phyloP scores from a whole-genome alignment of 371 early-diverging fungal species.

The Mortierella sp. region DNA sequence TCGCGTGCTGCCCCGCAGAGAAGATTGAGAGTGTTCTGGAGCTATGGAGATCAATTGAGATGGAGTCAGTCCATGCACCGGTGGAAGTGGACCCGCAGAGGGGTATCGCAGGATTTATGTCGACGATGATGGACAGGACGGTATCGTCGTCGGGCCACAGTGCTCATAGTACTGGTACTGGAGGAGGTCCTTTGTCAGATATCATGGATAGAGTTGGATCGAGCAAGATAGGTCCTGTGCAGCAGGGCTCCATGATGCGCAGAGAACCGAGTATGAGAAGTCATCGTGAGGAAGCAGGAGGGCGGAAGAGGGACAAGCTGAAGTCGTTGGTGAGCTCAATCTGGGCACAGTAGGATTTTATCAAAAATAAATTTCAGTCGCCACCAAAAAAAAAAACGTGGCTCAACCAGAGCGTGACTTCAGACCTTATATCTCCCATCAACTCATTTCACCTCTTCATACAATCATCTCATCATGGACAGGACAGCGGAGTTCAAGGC shows the following conservation, averaged over 20 bases:
- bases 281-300: constrained; percentile 27
- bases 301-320: constrained; percentile 45
- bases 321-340: constrained; percentile 50
- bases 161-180: background rate
- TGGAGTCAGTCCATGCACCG: constrained; percentile 47
- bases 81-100: constrained; percentile 41
- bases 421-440: background rate
- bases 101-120: constrained; percentile 47
- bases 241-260: constrained; percentile 7
- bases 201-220: constrained; percentile 27
- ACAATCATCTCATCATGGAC: constrained; percentile 20
- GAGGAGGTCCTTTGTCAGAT: constrained; percentile 31
- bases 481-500: constrained; percentile 56
- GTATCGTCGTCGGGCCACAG: too few species aligned
- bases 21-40: constrained; percentile 65
- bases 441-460: background rate
- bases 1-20: constrained; percentile 69
- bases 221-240: background rate
- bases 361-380: too few species aligned
- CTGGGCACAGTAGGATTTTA: constrained; percentile 43
- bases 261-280: constrained; percentile 16
- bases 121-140: constrained; percentile 45
- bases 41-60: constrained; percentile 68
- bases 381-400: too few species aligned
- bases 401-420: too few species aligned